Evolutionary conservation across 371 early-diverging fungal species (phyloP).

Genomic region (Parasitella parasitica): DNA sequence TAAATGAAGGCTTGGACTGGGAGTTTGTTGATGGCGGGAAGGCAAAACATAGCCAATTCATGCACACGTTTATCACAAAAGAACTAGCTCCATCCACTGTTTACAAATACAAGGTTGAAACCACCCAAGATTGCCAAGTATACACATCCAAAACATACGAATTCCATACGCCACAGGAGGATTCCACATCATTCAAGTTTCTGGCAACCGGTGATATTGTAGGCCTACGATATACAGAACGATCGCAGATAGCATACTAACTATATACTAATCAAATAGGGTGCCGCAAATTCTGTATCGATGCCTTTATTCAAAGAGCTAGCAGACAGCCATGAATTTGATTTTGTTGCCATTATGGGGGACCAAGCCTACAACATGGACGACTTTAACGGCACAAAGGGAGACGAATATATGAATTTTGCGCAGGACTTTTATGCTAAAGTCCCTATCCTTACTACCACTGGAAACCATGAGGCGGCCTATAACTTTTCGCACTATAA

Average conservation of each 20-base stretch:
- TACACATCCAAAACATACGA: constrained; percentile 10
- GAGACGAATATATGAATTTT: constrained; percentile 23
- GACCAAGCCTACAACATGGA: constrained; percentile 18
- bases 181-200: constrained; percentile 13
- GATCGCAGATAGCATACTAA: too few species aligned
- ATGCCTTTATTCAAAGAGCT: constrained; percentile 19
- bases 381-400: constrained; percentile 22
- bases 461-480: constrained; percentile 21
- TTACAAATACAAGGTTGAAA: constrained; percentile 28
- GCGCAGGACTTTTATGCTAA: constrained; percentile 17
- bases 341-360: constrained; percentile 38
- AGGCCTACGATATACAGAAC: background rate
- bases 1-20: constrained; percentile 17
- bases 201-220: constrained; percentile 31
- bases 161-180: constrained; percentile 15
- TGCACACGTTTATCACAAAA: constrained; percentile 23
- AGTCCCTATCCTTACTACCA: constrained; percentile 10
- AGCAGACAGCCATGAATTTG: constrained; percentile 23
- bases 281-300: constrained; percentile 32
- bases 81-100: constrained; percentile 17
- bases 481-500: constrained; percentile 22
- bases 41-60: constrained; percentile 13
- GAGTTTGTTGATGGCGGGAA: constrained; percentile 33
- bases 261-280: too few species aligned
- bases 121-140: background rate